A percentile compares a stretch with the other conserved stretches of the same genome.
These are phyloP conservation scores for Effrenium voratum DNA, from an alignment of 73 alveolate genomes.

Conservation along the genomic window DNA sequence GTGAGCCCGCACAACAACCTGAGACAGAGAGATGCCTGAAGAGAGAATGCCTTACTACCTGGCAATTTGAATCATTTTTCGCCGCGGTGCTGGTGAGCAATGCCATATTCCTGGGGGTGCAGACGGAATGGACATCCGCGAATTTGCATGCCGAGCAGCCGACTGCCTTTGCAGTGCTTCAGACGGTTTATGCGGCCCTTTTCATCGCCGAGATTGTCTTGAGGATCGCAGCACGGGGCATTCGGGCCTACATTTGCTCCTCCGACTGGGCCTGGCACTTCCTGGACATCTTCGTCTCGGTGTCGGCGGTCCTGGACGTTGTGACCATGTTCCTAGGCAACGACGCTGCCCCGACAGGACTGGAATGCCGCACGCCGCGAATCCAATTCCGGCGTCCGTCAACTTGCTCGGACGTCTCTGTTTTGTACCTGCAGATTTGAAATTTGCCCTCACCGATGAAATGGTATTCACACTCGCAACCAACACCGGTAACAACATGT, in stretches of 20 bases:
- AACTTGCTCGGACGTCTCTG: too few relatives aligned
- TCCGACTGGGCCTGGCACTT: constrained; percentile 77
- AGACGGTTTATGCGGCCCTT: constrained; percentile 6
- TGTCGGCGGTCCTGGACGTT: constrained; percentile 31
- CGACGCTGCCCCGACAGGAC: neutral
- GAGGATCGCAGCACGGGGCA: constrained; percentile 33
- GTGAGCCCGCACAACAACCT: too few relatives aligned
- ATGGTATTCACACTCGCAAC: too few relatives aligned
- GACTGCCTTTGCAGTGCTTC: neutral
- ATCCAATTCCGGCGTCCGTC: too few relatives aligned
- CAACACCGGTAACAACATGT: too few relatives aligned
- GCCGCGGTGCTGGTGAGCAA: constrained; percentile 51
- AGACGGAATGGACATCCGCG: constrained; percentile 54
- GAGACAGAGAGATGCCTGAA: too few relatives aligned
- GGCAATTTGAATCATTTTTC: constrained; percentile 16
- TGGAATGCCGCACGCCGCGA: too few relatives aligned
- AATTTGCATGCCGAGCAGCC: constrained; percentile 10
- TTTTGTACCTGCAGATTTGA: too few relatives aligned
- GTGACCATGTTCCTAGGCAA: neutral
- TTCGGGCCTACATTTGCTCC: constrained; percentile 7
- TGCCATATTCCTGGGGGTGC: constrained; percentile 59
- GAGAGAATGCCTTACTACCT: neutral
- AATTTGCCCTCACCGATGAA: too few relatives aligned
- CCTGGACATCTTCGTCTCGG: constrained; percentile 40
- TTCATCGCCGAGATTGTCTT: constrained; percentile 10